These are phyloP conservation scores for Kwoniella mangroviensis DNA, from an alignment of 768 basidiomycete genomes.

Conservation along the genomic window DNA sequence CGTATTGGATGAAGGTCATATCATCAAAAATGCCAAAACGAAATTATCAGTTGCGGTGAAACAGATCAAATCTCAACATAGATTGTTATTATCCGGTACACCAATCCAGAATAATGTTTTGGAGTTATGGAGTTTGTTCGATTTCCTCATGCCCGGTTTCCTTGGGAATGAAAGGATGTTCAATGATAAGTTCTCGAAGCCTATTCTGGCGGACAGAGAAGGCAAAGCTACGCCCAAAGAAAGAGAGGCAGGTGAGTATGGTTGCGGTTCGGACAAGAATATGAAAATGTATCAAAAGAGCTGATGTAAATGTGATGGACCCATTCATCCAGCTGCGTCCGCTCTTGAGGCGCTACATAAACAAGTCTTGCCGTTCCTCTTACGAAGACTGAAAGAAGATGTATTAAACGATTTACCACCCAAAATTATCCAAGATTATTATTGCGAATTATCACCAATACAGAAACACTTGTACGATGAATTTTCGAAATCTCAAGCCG, in stretches of 20 bases:
- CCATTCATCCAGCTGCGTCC: slow-evolving; percentile 78
- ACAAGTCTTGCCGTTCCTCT: slow-evolving; percentile 96
- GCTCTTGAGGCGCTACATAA: slow-evolving; percentile 96
- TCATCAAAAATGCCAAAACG: slow-evolving; percentile 98
- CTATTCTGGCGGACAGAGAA: slow-evolving; percentile 90
- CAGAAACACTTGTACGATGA: slow-evolving; percentile 95
- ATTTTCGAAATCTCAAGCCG: slow-evolving; percentile 79
- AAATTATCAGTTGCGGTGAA: slow-evolving; percentile 97
- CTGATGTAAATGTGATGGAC: too few relatives aligned
- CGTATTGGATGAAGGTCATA: slow-evolving; percentile 95
- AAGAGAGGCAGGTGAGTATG: slow-evolving; percentile 83
- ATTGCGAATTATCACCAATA: slow-evolving; percentile 92
- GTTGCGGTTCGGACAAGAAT: neutral
- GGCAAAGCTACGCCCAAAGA: slow-evolving; percentile 83
- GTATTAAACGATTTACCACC: slow-evolving; percentile 94
- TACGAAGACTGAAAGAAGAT: slow-evolving; percentile 95
- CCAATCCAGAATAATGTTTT: slow-evolving; percentile 99
- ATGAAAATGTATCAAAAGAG: neutral
- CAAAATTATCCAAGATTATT: slow-evolving; percentile 99
- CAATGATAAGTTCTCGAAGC: slow-evolving; percentile 93
- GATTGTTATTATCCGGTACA: slow-evolving; percentile 92
- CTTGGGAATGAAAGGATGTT: slow-evolving; percentile 93
- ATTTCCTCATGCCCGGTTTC: slow-evolving; percentile 99
- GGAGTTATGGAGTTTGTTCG: slow-evolving; percentile 97
- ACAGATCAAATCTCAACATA: slow-evolving; percentile 82